These are phyloP conservation scores for Podaxis rugospora DNA, from an alignment of 768 basidiomycete species.

Conservation along the genomic window DNA sequence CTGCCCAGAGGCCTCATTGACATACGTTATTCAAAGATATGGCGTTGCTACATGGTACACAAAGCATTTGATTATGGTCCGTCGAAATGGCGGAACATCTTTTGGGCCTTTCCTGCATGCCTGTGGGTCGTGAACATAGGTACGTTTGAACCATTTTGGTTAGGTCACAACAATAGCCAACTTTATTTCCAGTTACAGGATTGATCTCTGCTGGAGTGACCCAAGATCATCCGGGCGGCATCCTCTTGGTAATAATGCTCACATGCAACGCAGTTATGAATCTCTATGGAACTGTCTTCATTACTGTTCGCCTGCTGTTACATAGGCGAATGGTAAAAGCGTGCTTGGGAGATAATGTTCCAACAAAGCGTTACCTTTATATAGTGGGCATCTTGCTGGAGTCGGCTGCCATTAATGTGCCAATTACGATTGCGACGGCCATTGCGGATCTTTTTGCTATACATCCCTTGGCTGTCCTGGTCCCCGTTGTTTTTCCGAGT, in stretches of 20 bases:
- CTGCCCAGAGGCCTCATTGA: not conserved
- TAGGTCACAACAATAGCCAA: not conserved
- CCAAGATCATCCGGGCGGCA: not conserved
- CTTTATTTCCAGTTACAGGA: not conserved
- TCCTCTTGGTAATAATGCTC: not conserved
- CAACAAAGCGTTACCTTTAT: not conserved
- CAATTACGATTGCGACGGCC: not conserved
- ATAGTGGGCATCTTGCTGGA: not conserved
- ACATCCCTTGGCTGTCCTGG: not conserved
- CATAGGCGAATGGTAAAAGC: not conserved
- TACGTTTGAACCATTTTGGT: not conserved
- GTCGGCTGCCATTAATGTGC: not conserved
- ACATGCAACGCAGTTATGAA: not conserved
- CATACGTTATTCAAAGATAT: not conserved
- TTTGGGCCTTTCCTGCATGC: not conserved
- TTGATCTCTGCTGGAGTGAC: not conserved
- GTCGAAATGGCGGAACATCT: not conserved
- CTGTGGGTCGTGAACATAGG: not conserved
- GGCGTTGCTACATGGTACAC: slow-evolving; percentile 5
- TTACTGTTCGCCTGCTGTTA: not conserved
- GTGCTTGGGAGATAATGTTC: not conserved
- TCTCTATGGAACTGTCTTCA: not conserved
- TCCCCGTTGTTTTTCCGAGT: not conserved
- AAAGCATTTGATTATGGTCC: not conserved
- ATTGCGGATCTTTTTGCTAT: not conserved